Evolutionary conservation across 2,329 filamentous ascomycete species (phyloP).

Genomic region (Mollisiaceae sp.): DNA sequence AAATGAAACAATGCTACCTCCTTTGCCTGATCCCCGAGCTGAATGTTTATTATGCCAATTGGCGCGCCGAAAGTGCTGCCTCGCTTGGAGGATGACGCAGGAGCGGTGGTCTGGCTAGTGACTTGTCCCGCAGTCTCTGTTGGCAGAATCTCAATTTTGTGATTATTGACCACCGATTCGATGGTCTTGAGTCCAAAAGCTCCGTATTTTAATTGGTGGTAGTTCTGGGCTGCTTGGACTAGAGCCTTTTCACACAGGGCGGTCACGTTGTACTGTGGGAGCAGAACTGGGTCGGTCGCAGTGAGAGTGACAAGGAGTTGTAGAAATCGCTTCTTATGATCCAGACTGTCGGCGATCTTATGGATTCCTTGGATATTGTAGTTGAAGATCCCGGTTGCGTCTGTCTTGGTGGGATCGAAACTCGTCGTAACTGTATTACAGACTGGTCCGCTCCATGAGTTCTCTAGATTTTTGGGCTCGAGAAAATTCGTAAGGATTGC

Average conservation of each 20-base stretch:
- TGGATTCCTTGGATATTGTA: constrained; percentile 5
- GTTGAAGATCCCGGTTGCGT: background rate
- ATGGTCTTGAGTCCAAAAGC: background rate
- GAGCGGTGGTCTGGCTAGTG: background rate
- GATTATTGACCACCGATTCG: background rate
- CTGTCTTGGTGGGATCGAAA: background rate
- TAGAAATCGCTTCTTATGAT: background rate
- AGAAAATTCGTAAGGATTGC: constrained; percentile 7
- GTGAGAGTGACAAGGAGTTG: background rate
- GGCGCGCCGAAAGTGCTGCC: background rate
- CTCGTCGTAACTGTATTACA: background rate
- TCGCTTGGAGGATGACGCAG: background rate
- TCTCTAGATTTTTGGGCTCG: background rate
- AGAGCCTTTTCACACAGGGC: background rate
- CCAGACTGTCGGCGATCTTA: background rate
- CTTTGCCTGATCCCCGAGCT: constrained; percentile 1
- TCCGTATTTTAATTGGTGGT: background rate
- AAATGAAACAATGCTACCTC: background rate
- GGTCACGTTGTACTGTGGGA: background rate
- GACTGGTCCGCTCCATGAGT: background rate
- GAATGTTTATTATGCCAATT: constrained; percentile 3
- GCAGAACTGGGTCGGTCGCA: background rate
- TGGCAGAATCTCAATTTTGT: background rate
- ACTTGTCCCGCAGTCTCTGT: background rate
- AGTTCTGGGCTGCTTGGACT: background rate